These are phyloP conservation scores for Capsicum chinense DNA, from an alignment of 257 asterid genomes.

Conservation along the genomic window DNA sequence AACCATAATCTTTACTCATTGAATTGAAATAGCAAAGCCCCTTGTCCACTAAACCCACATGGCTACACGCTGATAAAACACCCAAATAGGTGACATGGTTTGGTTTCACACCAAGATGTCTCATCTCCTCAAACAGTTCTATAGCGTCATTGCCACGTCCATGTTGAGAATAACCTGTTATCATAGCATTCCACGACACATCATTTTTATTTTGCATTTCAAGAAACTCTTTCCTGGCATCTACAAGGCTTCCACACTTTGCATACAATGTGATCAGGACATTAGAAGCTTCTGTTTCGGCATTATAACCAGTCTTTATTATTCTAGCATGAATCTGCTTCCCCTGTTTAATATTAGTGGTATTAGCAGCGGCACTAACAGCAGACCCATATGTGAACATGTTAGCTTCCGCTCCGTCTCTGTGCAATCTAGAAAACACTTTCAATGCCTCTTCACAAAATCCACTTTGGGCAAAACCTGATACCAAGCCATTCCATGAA, in stretches of 20 bases:
- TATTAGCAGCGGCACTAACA: conserved; percentile 84
- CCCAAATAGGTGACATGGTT: conserved; percentile 76
- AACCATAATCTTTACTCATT: conserved; percentile 61
- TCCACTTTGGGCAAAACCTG: conserved; percentile 90
- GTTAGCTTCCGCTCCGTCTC: conserved; percentile 64
- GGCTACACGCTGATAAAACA: conserved; percentile 91
- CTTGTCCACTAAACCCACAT: conserved; percentile 79
- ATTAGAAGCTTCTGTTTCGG: conserved; percentile 77
- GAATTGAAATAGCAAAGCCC: conserved; percentile 71
- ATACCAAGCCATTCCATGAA: conserved; percentile 84
- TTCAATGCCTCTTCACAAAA: conserved; percentile 70
- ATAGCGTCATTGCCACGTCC: conserved; percentile 75
- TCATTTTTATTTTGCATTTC: conserved; percentile 71
- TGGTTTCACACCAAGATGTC: conserved; percentile 51
- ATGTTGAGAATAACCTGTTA: conserved; percentile 88
- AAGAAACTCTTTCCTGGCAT: conserved; percentile 60
- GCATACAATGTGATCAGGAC: conserved; percentile 78
- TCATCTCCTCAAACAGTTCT: conserved; percentile 75
- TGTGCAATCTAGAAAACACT: conserved; percentile 66
- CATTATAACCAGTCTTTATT: conserved; percentile 58
- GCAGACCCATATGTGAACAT: conserved; percentile 85
- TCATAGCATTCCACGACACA: conserved; percentile 91
- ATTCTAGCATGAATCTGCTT: conserved; percentile 70
- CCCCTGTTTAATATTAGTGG: conserved; percentile 66
- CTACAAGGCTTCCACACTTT: conserved; percentile 75